Conservation (phyloP, 2,329 filamentous ascomycete species). For the Colletotrichum chrysophilum region DNA sequence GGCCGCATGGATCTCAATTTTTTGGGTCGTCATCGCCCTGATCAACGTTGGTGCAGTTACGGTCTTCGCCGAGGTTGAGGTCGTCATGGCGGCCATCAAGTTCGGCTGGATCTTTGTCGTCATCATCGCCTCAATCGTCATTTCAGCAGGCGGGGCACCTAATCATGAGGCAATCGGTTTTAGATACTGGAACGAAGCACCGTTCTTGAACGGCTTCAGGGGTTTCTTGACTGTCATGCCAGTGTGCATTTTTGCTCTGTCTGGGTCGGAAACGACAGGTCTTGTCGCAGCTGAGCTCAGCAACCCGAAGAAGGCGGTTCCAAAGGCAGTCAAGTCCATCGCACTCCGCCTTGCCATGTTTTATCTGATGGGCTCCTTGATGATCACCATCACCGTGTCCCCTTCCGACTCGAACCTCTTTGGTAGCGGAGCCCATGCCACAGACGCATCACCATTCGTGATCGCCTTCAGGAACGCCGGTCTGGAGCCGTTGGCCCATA, state of each 20-base stretch:
- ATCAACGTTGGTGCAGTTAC: conserved; percentile 46
- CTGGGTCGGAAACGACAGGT: conserved; percentile 46
- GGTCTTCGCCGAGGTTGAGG: conserved; percentile 50
- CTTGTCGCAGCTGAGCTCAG: conserved; percentile 47
- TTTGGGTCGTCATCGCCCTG: conserved; percentile 40
- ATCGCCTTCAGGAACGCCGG: conserved; percentile 46
- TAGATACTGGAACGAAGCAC: conserved; percentile 46
- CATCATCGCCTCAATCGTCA: conserved; percentile 46
- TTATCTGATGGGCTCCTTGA: conserved; percentile 47
- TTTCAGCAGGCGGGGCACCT: conserved; percentile 44
- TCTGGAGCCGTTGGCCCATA: conserved; percentile 43
- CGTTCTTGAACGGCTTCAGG: conserved; percentile 45
- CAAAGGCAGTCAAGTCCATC: conserved; percentile 47
- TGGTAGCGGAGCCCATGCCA: conserved; percentile 35
- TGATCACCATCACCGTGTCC: conserved; percentile 47
- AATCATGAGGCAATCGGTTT: conserved; percentile 43
- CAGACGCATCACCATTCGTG: conserved; percentile 49
- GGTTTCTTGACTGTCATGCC: conserved; percentile 59
- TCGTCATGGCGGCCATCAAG: conserved; percentile 46
- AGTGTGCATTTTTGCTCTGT: conserved; percentile 54
- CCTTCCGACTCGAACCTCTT: conserved; percentile 44
- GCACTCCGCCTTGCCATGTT: conserved; percentile 50
- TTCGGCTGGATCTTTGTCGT: conserved; percentile 52
- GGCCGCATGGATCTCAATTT: conserved; percentile 46
- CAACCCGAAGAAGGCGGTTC: conserved; percentile 46